A percentile compares a stretch with the other conserved stretches of the same genome.
phyloP scores from a whole-genome alignment of 257 asterid species.

The Primulina huaijiensis region DNA sequence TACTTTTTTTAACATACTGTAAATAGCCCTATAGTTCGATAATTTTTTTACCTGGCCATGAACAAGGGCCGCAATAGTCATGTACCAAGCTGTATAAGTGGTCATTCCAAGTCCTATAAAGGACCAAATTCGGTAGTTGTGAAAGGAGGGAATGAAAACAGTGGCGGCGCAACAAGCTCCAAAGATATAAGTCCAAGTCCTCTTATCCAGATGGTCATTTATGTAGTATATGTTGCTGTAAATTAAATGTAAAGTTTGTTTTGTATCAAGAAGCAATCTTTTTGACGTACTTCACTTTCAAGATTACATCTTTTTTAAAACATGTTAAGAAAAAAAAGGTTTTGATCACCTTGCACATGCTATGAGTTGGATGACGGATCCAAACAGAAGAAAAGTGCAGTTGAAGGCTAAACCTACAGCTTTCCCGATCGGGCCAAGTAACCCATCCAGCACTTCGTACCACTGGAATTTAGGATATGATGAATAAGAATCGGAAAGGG shows the following conservation, averaged over 20 bases:
- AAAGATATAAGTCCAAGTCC: conserved; percentile 91
- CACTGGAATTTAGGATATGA: conserved; percentile 41
- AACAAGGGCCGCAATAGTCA: conserved; percentile 58
- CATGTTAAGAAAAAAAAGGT: not conserved
- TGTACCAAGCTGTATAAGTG: conserved; percentile 88
- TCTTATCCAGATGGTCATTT: conserved; percentile 74
- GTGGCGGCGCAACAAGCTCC: conserved; percentile 94
- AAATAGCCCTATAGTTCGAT: not conserved
- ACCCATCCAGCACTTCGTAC: conserved; percentile 87
- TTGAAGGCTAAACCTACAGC: conserved; percentile 76
- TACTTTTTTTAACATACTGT: too few species aligned
- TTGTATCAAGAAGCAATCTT: conserved; percentile 13
- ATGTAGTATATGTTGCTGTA: conserved; percentile 79
- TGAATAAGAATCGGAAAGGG: conserved; percentile 9
- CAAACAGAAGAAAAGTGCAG: conserved; percentile 76
- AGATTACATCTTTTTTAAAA: not conserved
- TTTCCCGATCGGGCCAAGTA: conserved; percentile 84
- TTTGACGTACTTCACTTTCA: not conserved
- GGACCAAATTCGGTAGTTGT: conserved; percentile 89
- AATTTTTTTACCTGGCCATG: conserved; percentile 67
- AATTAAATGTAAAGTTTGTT: not conserved
- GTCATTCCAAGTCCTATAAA: conserved; percentile 86
- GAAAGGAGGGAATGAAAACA: conserved; percentile 81
- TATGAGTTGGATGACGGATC: conserved; percentile 86
- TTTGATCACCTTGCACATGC: conserved; percentile 70